Base-by-base conservation (phyloP, 805 yeast genomes). In the Candida jianshihensis region DNA sequence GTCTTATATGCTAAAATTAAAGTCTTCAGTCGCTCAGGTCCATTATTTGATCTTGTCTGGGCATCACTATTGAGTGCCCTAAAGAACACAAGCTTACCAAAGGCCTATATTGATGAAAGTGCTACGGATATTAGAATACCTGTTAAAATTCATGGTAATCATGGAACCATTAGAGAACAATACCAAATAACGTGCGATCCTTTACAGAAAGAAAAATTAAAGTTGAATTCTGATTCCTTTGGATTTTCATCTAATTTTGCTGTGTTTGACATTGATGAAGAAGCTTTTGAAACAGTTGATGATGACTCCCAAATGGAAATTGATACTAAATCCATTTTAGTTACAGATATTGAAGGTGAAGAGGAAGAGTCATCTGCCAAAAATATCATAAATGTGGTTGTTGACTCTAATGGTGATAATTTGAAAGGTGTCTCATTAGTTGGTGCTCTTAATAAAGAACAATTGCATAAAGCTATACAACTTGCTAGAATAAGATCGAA, bases 341-440 rank as follows among this genome's bases (percentile, higher is more conserved):
- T 87, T 32, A 78, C 84, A 1, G 96, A 87, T 53, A 50, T 85
- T 28, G 94, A 86, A 54, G 94, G 94, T 12, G 90, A 82, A 41
- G 81, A 88, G 5, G 96, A 87, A 56, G 94, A 86, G 49, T 51
- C 64, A 11, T 67, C 78, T 22, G 67, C 80, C 3, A 59, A 59
- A 30, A 74, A 83, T 30, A 68, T 75, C 15, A 59, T 85, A 13
- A 59, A 66, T 17, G 66, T 76, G 1, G 65, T 78, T 13, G 46
- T 57, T 26, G 50, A 51, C 29, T 39, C 42, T 20, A 34, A 44
- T 2, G 53, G 56, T 18, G 58, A 61, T 3, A 44, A 47, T 15
- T 53, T 73, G 36, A 68, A 63, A 35, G 62, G 68, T 19, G 57
- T 78, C 11, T 68, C 66, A 17, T 52, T 79, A 4, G 51, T 64